phyloP scores from a whole-genome alignment of 2,329 filamentous ascomycete genomes.

The Aspergillus neoniger region DNA sequence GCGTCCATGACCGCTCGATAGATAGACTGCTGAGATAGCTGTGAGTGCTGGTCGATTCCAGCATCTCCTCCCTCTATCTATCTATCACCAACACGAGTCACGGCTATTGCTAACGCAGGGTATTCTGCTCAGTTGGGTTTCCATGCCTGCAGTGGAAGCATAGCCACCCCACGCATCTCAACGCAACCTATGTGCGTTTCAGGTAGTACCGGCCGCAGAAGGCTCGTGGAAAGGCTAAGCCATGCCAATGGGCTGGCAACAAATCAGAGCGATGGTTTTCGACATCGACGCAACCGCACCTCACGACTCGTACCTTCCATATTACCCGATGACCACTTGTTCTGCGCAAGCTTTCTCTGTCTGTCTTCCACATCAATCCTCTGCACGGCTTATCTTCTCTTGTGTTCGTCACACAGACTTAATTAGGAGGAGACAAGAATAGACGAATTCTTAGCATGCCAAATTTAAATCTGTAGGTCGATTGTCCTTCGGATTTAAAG shows the following conservation, averaged over 20 bases:
- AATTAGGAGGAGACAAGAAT: neutral
- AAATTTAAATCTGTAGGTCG: no score
- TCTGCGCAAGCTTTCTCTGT: neutral
- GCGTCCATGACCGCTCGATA: neutral
- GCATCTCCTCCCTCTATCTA: neutral
- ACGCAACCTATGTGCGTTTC: conserved; percentile 7
- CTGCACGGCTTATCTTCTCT: neutral
- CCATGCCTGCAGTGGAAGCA: conserved; percentile 9
- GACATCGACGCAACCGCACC: conserved; percentile 21
- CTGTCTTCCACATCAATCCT: neutral
- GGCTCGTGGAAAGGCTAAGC: conserved; percentile 16
- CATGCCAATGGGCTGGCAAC: conserved; percentile 28
- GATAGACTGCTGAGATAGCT: no score
- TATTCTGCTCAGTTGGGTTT: conserved; percentile 1
- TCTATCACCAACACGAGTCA: neutral
- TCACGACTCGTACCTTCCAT: conserved; percentile 8
- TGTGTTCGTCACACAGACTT: neutral
- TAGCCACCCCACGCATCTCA: conserved; percentile 1
- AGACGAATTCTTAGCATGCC: no score
- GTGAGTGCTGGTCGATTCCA: neutral
- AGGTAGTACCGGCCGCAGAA: conserved; percentile 10
- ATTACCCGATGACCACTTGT: conserved; percentile 17
- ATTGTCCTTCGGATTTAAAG: neutral
- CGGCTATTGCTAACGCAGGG: neutral
- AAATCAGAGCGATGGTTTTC: conserved; percentile 19